Evolutionary conservation across 2,329 filamentous ascomycete species (phyloP).

Genomic region (Fusarium solani-melongenae): DNA sequence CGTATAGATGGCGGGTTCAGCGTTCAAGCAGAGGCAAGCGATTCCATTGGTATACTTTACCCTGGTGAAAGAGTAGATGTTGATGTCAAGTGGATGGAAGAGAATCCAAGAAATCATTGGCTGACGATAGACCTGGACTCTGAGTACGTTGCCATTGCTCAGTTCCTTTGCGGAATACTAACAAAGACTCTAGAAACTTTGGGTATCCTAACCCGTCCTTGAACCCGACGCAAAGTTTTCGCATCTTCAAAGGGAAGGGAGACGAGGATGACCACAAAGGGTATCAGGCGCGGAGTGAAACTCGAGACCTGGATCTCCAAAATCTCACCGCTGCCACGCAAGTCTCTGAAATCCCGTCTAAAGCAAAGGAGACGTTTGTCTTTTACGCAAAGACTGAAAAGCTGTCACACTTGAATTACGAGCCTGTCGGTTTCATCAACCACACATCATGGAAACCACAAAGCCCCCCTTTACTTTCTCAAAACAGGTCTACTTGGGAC

Average conservation of each 20-base stretch:
- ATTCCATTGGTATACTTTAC: neutral
- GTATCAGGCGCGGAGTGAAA: neutral
- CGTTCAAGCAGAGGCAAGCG: neutral
- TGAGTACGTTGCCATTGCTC: too few relatives aligned
- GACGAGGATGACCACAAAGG: neutral
- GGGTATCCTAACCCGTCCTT: neutral
- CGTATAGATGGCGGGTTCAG: neutral
- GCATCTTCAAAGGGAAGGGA: neutral
- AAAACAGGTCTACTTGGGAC: neutral
- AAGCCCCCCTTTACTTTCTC: neutral
- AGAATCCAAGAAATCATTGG: too few relatives aligned
- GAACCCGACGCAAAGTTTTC: neutral
- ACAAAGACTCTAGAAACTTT: neutral
- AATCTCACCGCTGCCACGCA: neutral
- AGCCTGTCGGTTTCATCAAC: neutral
- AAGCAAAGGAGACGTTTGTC: neutral
- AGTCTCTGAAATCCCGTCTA: neutral
- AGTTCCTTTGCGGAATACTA: too few relatives aligned
- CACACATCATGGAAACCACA: neutral
- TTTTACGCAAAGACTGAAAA: neutral
- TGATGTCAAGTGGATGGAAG: neutral
- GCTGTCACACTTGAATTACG: neutral
- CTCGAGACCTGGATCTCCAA: neutral
- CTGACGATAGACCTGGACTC: neutral
- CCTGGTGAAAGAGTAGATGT: neutral